Evolutionary conservation across 2,329 filamentous ascomycete species (phyloP), one percentile per base, ranked within the genome.

Genomic region (Penicillium psychrosexuale): DNA sequence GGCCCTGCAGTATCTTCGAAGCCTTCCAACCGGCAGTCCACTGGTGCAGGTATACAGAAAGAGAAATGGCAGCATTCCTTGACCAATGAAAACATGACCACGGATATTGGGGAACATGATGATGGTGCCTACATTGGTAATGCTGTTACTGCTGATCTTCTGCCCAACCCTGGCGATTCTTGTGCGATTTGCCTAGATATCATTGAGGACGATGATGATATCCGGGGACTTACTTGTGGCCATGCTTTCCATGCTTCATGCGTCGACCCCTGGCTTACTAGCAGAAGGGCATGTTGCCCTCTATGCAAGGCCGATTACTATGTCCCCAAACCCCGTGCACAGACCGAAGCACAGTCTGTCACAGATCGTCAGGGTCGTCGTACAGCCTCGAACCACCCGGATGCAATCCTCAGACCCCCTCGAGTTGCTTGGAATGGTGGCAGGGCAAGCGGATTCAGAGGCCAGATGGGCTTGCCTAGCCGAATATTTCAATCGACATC

Each of bases 281-380:
- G 89, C 69, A 85, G 94, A 60, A 87, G 93, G 62, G 94, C 94
- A 27, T 97, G 93, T 78, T 99, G 94, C 72, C 94, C 94, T 6
- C 85, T 99, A 7, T 99, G 94, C 80, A 99, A 99, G 77, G 90
- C 93, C 38, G 94, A 99, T 70, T 99, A 97, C 73, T 97, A 96
- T 72, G 87, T 91, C 3, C 93, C 94, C 0, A 97, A 97, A 75
- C 90, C 91, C 47, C 88, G 91, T 15, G 80, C 89, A 3, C 84
- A 86, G 58, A 79, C 62, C 40, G 72, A 69, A 43, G 47, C 59
- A 17, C 47, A 58, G 11, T 47, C 66, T 38, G 66, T 65, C 38
- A 56, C 59, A 47, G 74, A 71, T 46, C 69, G 72, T 12, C 56
- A 64, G 51, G 64, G 66, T 40, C 72, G 68, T 59, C 69, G 63